phyloP scores from a whole-genome alignment of 2,329 filamentous ascomycete genomes.

The Calonectria henricotiae region DNA sequence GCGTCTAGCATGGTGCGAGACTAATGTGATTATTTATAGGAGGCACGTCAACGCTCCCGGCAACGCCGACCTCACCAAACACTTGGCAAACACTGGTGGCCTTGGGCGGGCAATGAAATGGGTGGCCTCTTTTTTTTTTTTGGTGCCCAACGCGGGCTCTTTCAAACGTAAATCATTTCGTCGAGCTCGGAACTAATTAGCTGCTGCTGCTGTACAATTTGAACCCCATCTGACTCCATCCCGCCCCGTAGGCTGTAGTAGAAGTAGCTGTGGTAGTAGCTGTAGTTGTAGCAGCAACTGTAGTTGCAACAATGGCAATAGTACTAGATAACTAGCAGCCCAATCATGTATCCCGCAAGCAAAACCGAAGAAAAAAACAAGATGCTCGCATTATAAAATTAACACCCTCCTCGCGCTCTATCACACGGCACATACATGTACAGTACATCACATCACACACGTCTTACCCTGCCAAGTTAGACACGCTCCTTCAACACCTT shows the following conservation, averaged over 20 bases:
- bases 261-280: no score
- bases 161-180: conserved; percentile 15
- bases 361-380: not conserved
- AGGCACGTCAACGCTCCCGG: not conserved
- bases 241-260: no score
- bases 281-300: no score
- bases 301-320: no score
- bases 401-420: conserved; percentile 7
- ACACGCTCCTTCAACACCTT: not conserved
- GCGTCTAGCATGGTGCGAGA: not conserved
- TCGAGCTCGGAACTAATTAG: not conserved
- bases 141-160: not conserved
- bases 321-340: no score
- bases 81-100: not conserved
- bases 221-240: no score
- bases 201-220: not conserved
- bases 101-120: not conserved
- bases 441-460: not conserved
- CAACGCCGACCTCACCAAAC: not conserved
- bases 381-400: not conserved
- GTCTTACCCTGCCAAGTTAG: conserved; percentile 5
- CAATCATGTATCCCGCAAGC: not conserved
- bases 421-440: no score
- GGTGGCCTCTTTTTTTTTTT: not conserved
- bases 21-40: conserved; percentile 19